Conservation (phyloP, 495 filamentous ascomycete species). For the Massariosphaeria phaeospora region DNA sequence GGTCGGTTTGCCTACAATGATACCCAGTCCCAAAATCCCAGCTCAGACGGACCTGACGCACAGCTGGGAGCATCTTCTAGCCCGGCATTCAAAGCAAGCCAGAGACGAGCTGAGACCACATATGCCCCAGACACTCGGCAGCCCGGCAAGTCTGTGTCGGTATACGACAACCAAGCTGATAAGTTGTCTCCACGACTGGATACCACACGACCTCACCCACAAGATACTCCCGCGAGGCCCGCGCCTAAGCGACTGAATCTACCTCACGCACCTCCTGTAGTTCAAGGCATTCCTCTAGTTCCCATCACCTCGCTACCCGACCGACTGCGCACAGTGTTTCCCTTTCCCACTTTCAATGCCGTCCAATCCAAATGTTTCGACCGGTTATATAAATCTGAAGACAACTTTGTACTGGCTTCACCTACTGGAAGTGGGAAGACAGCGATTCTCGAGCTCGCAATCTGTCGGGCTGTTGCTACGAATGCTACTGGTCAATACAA, state of each 20-base stretch:
- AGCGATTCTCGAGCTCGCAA: conserved; percentile 82
- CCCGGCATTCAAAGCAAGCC: conserved; percentile 38
- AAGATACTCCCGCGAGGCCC: not conserved
- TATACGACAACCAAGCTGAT: not conserved
- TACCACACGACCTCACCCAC: not conserved
- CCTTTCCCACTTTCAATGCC: conserved; percentile 81
- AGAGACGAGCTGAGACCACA: conserved; percentile 21
- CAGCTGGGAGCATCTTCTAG: conserved; percentile 33
- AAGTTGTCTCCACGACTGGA: not conserved
- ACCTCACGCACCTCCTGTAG: conserved; percentile 44
- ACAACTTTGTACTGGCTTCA: conserved; percentile 84
- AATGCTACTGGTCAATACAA: conserved; percentile 70
- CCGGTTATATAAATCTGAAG: conserved; percentile 62
- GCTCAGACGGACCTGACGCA: conserved; percentile 26
- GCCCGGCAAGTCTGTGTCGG: not conserved
- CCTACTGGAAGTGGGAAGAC: conserved; percentile 96
- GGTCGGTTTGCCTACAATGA: conserved; percentile 18
- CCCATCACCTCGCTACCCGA: conserved; percentile 71
- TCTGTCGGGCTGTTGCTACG: conserved; percentile 67
- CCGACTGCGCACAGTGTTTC: conserved; percentile 69
- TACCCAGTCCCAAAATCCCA: conserved; percentile 11
- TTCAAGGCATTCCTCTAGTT: conserved; percentile 69
- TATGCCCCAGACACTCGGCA: not conserved
- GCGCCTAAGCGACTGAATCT: conserved; percentile 26
- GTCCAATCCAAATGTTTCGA: conserved; percentile 86